These are phyloP conservation scores for Hondaea fermentalgiana DNA, from an alignment of 108 stramenopile genomes.

Conservation along the genomic window DNA sequence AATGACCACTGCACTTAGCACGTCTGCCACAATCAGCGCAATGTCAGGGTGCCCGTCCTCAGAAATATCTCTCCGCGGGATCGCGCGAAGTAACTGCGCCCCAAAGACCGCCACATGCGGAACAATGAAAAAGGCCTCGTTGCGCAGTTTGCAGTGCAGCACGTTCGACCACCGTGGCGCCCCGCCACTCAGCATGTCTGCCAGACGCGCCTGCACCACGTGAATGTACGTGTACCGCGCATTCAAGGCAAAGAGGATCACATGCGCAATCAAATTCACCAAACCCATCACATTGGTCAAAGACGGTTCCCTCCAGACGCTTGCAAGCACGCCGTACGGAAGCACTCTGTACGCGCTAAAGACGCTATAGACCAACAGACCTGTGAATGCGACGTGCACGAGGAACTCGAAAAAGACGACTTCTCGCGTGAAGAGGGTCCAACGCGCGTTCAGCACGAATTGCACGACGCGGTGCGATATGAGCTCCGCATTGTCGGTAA, in stretches of 20 bases:
- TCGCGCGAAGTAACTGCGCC: neutral
- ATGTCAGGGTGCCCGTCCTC: neutral
- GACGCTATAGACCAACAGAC: neutral
- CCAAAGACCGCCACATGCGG: neutral
- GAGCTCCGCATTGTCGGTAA: neutral
- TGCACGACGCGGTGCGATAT: neutral
- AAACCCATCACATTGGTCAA: neutral
- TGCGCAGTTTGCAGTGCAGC: neutral
- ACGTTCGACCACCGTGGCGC: neutral
- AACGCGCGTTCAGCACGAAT: neutral
- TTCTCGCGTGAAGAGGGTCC: conserved; percentile 4
- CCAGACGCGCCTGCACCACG: neutral
- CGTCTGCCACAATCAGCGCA: neutral
- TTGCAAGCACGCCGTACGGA: neutral
- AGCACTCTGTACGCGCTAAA: neutral
- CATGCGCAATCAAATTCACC: neutral
- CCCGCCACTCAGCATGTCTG: neutral
- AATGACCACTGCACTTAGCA: neutral
- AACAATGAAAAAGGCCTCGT: neutral
- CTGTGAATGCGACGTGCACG: neutral
- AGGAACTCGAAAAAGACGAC: conserved; percentile 9
- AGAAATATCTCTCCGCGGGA: neutral
- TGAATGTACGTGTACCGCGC: neutral
- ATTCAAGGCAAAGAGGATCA: neutral
- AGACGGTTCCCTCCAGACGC: neutral